Evolutionary conservation across 441 rosid species (phyloP), one percentile per base, ranked within the genome.

Genomic region (Gossypium schwendimanii): DNA sequence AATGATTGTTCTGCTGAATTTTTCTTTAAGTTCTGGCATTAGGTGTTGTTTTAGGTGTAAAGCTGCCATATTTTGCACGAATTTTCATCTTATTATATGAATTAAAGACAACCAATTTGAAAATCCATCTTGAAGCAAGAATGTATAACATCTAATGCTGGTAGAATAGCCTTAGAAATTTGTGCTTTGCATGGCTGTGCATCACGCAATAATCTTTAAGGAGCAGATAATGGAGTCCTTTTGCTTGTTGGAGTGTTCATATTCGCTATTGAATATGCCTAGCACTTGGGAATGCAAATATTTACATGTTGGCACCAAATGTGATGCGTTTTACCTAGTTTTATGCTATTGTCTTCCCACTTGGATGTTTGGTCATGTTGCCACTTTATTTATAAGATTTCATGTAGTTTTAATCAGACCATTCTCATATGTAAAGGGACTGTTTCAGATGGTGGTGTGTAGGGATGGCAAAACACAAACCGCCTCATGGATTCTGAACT

Each of bases 161-260:
- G 47, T 61, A 61, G 20, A 61, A 63, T 39, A 63, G 31, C 17
- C 52, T 63, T 63, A 41, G 68, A 64, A 31, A 17, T 62, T 62
- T 33, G 24, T 62, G 49, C 24, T 62, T 62, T 62, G 26, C 49
- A 36, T 17, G 24, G 67, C 49, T 36, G 7, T 36, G 23, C 14
- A 62, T 12, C n/a, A 17, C 6, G 1, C 2, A 17, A 15, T 61
- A 21, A 17, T 15, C 47, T 15, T 31, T 4, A 24, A 15, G 31
- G 31, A 41, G 53, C 54, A 41, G 18, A 44, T 44, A 44, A 44
- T 21, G 1, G 24, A 12, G 53, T 20, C 10, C 24, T 10, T 63
- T 41, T 63, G 18, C 10, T 63, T 63, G 10, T 4, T 63, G 33
- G 24, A 12, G 2, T 47, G 57, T 47, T 26, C 58, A 24, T 49